Base-by-base conservation (phyloP, 345 rosid species). In the Melaleuca alternifolia region DNA sequence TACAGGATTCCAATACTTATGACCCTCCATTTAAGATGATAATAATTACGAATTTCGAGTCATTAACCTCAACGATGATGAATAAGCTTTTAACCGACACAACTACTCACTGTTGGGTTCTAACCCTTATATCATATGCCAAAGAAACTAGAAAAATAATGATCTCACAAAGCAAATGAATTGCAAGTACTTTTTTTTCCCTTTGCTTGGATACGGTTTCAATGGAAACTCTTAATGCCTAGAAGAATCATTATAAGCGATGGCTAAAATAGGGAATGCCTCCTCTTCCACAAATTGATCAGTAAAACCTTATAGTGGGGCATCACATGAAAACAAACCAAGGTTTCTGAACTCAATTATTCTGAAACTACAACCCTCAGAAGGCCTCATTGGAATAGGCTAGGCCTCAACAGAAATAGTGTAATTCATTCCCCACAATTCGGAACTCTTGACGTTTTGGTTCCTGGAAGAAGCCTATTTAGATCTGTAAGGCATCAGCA, bases 401-500 rank as follows among this genome's bases (percentile, higher is more conserved):
- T 33, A 65, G 44, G 77, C 81, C 76, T 71, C 48, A 9, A 9
- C 48, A 71, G 26, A 37, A 7, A 10, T 71, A 18, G 23, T 5
- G 13, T 21, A 44, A 18, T 71, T 37, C 48, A 4, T 83, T 16
- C 44, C 24, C 46, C 28, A n/a, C 59, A 51, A 41, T 46, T 28
- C 2, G 14, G 26, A 37, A 51, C 44, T 51, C 84, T 4, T 2
- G 85, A 51, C 26, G 56, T 28, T 51, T 53, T 11, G 59, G n/a
- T 51, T 61, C 33, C 41, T 44, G 61, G 10, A 51, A 56, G 50
- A 56, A 37, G 30, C 65, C 14, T 57, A 12, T 75, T 95, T 93
- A 98, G 84, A 92, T 96, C 90, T 95, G 98, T 44, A 98, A 88
- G 85, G 99, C 95, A 87, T 95, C 94, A 4, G 99, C 97, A 65